Evolutionary conservation across 345 rosid genomes (phyloP), one percentile per base, ranked within the genome.

Genomic region (Theobroma cacao): DNA sequence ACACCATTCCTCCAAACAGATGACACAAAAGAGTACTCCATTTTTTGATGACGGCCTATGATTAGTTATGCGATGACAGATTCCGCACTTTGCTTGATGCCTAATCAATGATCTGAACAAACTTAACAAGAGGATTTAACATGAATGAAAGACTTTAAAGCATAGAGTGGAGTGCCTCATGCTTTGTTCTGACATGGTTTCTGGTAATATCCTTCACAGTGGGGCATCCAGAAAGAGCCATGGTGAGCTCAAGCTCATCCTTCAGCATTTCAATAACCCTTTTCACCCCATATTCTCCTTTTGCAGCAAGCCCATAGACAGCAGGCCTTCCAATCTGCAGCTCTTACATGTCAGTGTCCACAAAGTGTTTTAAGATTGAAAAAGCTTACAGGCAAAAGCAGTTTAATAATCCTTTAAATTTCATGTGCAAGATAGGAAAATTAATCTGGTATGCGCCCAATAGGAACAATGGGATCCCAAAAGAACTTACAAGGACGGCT

Each of bases 321-420:
- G 90, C 86, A 2, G 99, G 99, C 84, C 99, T 92, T 69, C 98
- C 99, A 58, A 95, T 81, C 97, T 95, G 94, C 84, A 86, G 38
- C 56, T 76, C 41, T 63, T 50, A 68, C 48, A 53, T 38, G 45
- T 63, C 79, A 64, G 8, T 75, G 24, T 24, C 36, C 34, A 45
- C 7, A 1, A 28, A 17, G 36, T 43, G 33, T 14, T 24, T 31
- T 20, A 31, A 50, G 20, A 52, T 53, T 53, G 55, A 13, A 14
- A 68, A 68, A 13, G 17, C 20, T 66, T 12, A 4, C 8, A n/a
- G 59, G 38, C 40, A 1, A 24, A 48, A 31, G 14, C 24, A 18
- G 56, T 17, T 34, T 34, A 65, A 38, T 30, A 55, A 55, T 22
- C 12, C 30, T 55, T 0, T 5, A 5, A 17, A 34, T 53, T 53